Conservation (phyloP, 2,329 filamentous ascomycete species). For the Penicillium sp. region DNA sequence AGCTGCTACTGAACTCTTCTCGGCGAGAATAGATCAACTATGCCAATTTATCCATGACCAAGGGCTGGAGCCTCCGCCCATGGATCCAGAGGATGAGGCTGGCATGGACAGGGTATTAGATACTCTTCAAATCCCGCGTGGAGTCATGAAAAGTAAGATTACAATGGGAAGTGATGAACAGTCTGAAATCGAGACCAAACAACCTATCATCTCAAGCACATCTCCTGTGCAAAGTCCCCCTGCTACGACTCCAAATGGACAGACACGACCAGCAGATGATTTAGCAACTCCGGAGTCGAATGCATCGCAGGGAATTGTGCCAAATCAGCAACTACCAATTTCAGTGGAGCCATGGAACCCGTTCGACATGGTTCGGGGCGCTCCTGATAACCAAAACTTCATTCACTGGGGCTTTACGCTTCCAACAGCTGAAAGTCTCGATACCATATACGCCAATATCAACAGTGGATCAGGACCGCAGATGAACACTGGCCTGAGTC, state of each 20-base stretch:
- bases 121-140: slow-evolving; percentile 36
- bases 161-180: not conserved
- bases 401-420: slow-evolving; percentile 36
- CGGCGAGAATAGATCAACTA: slow-evolving; percentile 39
- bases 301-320: slow-evolving; percentile 9
- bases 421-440: slow-evolving; percentile 38
- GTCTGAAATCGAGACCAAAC: not conserved
- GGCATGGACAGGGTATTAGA: slow-evolving; percentile 41
- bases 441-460: slow-evolving; percentile 36
- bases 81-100: slow-evolving; percentile 40
- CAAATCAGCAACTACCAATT: slow-evolving; percentile 13
- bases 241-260: slow-evolving; percentile 10
- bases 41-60: slow-evolving; percentile 44
- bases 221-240: slow-evolving; percentile 18
- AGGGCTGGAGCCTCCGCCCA: slow-evolving; percentile 40
- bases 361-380: slow-evolving; percentile 23
- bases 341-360: slow-evolving; percentile 19
- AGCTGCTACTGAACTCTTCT: slow-evolving; percentile 39
- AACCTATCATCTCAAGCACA: not conserved
- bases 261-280: slow-evolving; percentile 2
- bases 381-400: slow-evolving; percentile 24
- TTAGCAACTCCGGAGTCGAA: slow-evolving; percentile 6
- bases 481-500: slow-evolving; percentile 25
- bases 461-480: slow-evolving; percentile 19
- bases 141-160: slow-evolving; percentile 15